These are phyloP conservation scores for Xylaria longipes DNA, from an alignment of 495 filamentous ascomycete species.

Conservation along the genomic window DNA sequence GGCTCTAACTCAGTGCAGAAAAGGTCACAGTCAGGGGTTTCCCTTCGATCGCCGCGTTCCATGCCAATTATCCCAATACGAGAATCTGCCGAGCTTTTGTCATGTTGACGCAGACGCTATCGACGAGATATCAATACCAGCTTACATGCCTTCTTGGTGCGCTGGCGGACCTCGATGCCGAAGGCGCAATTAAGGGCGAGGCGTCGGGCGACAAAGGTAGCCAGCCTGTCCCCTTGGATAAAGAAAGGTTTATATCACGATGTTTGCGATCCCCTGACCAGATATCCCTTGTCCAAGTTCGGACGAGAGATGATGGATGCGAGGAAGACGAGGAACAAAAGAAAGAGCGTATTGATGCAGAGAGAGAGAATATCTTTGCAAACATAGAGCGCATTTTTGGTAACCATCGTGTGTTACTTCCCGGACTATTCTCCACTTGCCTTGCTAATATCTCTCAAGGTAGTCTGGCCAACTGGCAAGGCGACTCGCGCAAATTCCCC, in stretches of 20 bases:
- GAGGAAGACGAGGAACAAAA: slow-evolving; percentile 9
- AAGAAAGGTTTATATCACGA: slow-evolving; percentile 19
- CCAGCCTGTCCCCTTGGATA: slow-evolving; percentile 1
- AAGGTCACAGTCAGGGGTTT: not conserved
- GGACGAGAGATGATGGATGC: not conserved
- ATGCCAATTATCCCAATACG: not conserved
- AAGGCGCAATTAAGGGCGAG: not conserved
- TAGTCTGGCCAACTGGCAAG: not conserved
- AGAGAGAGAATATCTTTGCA: not conserved
- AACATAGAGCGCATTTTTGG: slow-evolving; percentile 5
- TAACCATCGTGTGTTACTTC: not conserved
- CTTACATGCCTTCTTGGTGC: not conserved
- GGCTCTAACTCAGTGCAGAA: not conserved
- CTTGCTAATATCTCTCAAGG: slow-evolving; percentile 4
- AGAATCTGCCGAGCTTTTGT: slow-evolving; percentile 1
- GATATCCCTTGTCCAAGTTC: not conserved
- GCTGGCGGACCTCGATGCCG: not conserved
- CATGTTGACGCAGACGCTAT: not conserved
- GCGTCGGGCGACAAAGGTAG: not conserved
- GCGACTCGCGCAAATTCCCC: not conserved
- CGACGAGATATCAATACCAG: not conserved
- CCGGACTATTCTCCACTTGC: not conserved
- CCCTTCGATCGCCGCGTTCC: slow-evolving; percentile 11
- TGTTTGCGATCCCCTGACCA: slow-evolving; percentile 12
- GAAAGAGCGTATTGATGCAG: not conserved